Evolutionary conservation across 2,329 filamentous ascomycete genomes (phyloP).

Genomic region (Boeremia lycopersici): DNA sequence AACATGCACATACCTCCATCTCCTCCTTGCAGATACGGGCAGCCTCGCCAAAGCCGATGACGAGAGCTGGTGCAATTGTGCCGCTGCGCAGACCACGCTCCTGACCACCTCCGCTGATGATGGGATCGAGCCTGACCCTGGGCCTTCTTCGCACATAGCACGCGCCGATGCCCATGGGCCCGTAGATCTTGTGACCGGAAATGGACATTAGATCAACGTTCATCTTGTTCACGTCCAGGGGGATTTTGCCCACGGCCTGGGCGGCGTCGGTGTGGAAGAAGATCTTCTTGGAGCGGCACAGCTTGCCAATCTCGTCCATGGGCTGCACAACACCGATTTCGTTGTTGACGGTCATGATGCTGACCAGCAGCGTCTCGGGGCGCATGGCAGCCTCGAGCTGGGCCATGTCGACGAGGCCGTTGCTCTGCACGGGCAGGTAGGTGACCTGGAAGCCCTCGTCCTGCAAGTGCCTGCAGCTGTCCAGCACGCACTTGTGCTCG

Average conservation of each 20-base stretch:
- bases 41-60: constrained; percentile 93
- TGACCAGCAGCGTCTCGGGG: constrained; percentile 89
- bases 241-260: constrained; percentile 98
- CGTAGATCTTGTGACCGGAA: constrained; percentile 98
- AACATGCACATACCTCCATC: constrained; percentile 73
- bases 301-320: constrained; percentile 86
- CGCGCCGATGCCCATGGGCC: constrained; percentile 94
- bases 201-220: constrained; percentile 99
- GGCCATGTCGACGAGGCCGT: constrained; percentile 83
- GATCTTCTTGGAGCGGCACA: constrained; percentile 89
- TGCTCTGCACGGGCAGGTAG: constrained; percentile 88
- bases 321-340: constrained; percentile 99
- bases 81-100: constrained; percentile 94
- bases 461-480: constrained; percentile 95
- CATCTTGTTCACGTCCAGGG: constrained; percentile 95
- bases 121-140: constrained; percentile 89
- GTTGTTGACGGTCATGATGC: constrained; percentile 99
- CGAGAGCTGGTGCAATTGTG: constrained; percentile 85
- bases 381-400: constrained; percentile 87
- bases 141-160: constrained; percentile 94
- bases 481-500: constrained; percentile 97
- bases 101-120: constrained; percentile 95
- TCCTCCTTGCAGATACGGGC: constrained; percentile 91
- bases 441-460: constrained; percentile 96
- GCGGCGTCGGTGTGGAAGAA: constrained; percentile 98